Percentiles rank a stretch among this genome's conserved stretches.
Conservation (phyloP, 768 basidiomycete species). For the Scleroderma bovista region DNA sequence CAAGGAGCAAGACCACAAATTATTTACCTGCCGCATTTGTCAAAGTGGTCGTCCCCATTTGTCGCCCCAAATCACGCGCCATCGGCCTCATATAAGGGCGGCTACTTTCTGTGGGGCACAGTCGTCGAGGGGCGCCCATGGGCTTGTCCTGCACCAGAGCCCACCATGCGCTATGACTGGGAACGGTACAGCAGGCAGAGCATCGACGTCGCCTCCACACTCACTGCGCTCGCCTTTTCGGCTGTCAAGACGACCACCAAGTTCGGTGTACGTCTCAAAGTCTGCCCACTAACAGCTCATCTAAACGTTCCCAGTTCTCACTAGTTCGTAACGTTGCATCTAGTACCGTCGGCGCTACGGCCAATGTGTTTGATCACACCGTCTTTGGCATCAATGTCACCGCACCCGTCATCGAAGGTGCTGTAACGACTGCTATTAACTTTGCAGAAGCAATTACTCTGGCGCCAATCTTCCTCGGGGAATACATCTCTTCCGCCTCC, state of each 20-base stretch:
- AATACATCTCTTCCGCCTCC: conserved; percentile 72
- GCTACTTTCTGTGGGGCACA: neutral
- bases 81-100: neutral
- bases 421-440: conserved; percentile 55
- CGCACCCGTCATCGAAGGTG: conserved; percentile 50
- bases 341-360: conserved; percentile 52
- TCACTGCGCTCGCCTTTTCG: conserved; percentile 60
- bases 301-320: conserved; percentile 49
- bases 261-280: conserved; percentile 51
- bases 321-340: conserved; percentile 58
- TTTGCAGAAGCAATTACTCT: conserved; percentile 69
- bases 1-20: neutral
- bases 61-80: conserved; percentile 2
- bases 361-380: conserved; percentile 58
- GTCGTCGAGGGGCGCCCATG: conserved; percentile 9
- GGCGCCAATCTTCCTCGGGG: conserved; percentile 67
- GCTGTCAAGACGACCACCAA: conserved; percentile 63
- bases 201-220: conserved; percentile 61
- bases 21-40: neutral
- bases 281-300: conserved; percentile 6
- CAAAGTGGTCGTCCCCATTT: too few species aligned
- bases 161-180: conserved; percentile 32
- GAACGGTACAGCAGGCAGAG: conserved; percentile 47
- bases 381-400: conserved; percentile 58
- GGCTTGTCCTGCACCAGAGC: conserved; percentile 11